These are phyloP conservation scores for Nannochloropsis salina DNA, from an alignment of 108 stramenopile genomes.

Conservation along the genomic window DNA sequence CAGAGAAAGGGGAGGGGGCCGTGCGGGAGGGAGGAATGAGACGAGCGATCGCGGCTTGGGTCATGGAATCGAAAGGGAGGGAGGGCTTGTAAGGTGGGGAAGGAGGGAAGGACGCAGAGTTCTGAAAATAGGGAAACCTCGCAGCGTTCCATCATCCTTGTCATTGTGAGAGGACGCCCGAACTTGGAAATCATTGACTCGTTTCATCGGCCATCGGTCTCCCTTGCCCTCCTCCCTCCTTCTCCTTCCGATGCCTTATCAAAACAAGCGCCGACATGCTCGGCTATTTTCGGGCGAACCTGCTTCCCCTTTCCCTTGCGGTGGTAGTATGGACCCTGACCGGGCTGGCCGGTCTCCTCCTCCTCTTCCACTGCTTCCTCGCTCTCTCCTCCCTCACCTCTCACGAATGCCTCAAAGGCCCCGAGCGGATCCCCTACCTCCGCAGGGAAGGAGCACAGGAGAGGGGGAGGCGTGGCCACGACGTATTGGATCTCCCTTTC, in stretches of 20 bases:
- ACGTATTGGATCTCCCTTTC: conserved; percentile 32
- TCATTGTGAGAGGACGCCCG: not conserved
- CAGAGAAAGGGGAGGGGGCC: not conserved
- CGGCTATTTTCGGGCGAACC: conserved; percentile 23
- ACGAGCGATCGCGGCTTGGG: too few species aligned
- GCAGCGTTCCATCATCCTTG: too few species aligned
- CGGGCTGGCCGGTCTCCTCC: conserved; percentile 18
- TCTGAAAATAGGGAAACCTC: too few species aligned
- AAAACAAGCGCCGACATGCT: not conserved
- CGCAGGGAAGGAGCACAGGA: not conserved
- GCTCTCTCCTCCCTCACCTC: conserved; percentile 39
- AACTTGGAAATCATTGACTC: not conserved
- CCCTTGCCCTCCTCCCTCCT: not conserved
- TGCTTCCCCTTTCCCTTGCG: conserved; percentile 3
- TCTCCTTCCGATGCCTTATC: not conserved
- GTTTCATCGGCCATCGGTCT: not conserved
- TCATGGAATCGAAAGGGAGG: too few species aligned
- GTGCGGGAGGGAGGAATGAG: not conserved
- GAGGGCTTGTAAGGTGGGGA: too few species aligned
- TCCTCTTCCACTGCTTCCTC: conserved; percentile 43
- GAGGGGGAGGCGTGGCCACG: not conserved
- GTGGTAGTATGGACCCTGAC: conserved; percentile 33
- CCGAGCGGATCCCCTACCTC: conserved; percentile 35
- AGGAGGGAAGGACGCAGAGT: too few species aligned
- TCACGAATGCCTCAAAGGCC: conserved; percentile 34